Conservation (phyloP, 1,139 yeast genomes). For the Suhomyces yuchorum region DNA sequence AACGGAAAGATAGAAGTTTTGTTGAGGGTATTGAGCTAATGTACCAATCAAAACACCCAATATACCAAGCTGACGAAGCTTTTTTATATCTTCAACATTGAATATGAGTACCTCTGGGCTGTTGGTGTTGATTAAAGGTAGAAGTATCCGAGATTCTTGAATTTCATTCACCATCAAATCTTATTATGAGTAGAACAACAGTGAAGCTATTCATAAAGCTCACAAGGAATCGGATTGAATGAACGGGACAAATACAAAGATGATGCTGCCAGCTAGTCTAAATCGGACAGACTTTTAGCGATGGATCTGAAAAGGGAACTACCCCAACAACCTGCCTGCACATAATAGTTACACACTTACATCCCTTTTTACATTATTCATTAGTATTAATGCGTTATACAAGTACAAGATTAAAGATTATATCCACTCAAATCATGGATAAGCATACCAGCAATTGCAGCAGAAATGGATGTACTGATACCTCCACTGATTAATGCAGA, state of each 20-base stretch:
- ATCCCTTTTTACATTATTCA: too few relatives aligned
- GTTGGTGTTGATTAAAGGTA: conserved; percentile 17
- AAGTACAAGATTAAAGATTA: conserved; percentile 7
- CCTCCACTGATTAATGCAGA: conserved; percentile 59
- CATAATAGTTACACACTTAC: not conserved
- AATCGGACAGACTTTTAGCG: too few relatives aligned
- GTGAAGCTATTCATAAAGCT: not conserved
- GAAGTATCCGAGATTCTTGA: not conserved
- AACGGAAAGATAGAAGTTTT: conserved; percentile 78
- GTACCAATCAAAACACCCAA: conserved; percentile 83
- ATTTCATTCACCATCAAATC: not conserved
- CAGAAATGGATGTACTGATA: conserved; percentile 58
- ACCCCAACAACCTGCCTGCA: not conserved
- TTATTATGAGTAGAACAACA: not conserved
- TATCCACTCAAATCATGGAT: conserved; percentile 49
- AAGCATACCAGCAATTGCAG: conserved; percentile 71
- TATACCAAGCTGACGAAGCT: conserved; percentile 56
- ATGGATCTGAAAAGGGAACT: too few relatives aligned
- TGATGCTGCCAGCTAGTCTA: too few relatives aligned
- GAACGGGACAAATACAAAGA: too few relatives aligned
- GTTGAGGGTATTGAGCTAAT: conserved; percentile 86
- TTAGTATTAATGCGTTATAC: not conserved
- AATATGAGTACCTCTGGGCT: conserved; percentile 45
- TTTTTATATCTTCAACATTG: conserved; percentile 52
- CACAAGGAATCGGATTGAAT: not conserved